Evolutionary conservation across 75 land plant species (phyloP), one percentile per base, ranked within the genome.

Genomic region (Ceratopteris richardii): DNA sequence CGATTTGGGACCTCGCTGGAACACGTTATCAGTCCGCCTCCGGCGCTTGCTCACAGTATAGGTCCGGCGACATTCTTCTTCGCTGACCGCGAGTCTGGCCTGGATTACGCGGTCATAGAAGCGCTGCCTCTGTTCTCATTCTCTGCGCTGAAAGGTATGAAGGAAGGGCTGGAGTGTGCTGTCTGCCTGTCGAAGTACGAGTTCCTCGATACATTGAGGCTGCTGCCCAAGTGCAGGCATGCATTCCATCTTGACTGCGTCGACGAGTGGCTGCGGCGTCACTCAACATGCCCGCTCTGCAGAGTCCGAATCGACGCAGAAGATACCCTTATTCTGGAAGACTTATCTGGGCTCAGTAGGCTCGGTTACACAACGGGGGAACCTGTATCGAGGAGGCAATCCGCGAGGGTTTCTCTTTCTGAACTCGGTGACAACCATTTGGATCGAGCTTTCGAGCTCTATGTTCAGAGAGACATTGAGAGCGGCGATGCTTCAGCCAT

Each of bases 191-290:
- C 85, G 25, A 71, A 67, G 30, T 89, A 74, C 51, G 86, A 82
- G 61, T 85, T 78, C 57, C 41, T 47, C 13, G 95, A 89, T 37
- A 57, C 85, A 24, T 69, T 91, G 29, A 54, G 90, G 54, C 61
- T 91, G 29, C 71, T 91, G 44, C 97, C 97, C 5, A 86, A 73
- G 62, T 91, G 97, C 74, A 83, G 77, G 57, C 97, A 91, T 71
- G 97, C 97, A 16, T 91, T 91, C 65, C 97, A 91, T 51, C 48
- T 86, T 25, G 67, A 68, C 46, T 91, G 97, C 64, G 68, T 91
- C 41, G 97, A 83, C 57, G 72, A 51, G 27, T 91, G 90, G 90
- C 75, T 91, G 19, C 71, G 72, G 31, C 58, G 63, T 29, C 84
- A 91, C 56, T 81, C 97, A 6, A 78, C 76, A 44, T 87, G 97